Percentiles rank a stretch among this genome's conserved stretches.
These are phyloP conservation scores for Sungouiozyma intestinalis DNA, from an alignment of 805 yeast species.

Conservation along the genomic window DNA sequence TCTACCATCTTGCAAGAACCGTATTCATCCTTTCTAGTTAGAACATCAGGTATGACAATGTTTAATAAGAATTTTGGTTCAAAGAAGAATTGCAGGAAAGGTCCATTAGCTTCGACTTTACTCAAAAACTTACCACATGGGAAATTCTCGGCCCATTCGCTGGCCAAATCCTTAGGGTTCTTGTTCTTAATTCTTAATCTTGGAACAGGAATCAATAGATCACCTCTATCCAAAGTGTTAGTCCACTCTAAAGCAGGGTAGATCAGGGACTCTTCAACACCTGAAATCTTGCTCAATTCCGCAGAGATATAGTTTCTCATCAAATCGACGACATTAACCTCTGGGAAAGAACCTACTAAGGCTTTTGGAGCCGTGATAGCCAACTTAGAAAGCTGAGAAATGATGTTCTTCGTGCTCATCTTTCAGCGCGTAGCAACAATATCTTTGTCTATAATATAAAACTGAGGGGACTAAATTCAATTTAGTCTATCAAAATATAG, in stretches of 20 bases:
- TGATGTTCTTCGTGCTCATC: slow-evolving; percentile 13
- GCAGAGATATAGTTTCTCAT: slow-evolving; percentile 82
- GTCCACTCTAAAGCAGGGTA: slow-evolving; percentile 86
- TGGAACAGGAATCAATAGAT: slow-evolving; percentile 82
- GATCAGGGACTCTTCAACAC: slow-evolving; percentile 58
- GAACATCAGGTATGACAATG: slow-evolving; percentile 58
- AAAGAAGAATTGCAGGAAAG: slow-evolving; percentile 83
- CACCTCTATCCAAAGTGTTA: slow-evolving; percentile 78
- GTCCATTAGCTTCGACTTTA: slow-evolving; percentile 73
- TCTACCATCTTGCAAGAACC: slow-evolving; percentile 70
- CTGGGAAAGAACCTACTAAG: slow-evolving; percentile 56
- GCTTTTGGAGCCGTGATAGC: slow-evolving; percentile 34
- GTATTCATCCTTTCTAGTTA: slow-evolving; percentile 45
- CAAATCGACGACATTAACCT: slow-evolving; percentile 71
- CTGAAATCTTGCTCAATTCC: slow-evolving; percentile 63
- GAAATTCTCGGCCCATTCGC: slow-evolving; percentile 68
- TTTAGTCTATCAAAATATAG: too few species aligned
- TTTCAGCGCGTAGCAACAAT: background rate
- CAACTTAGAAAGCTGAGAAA: slow-evolving; percentile 27
- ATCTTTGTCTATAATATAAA: background rate
- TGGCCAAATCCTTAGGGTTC: slow-evolving; percentile 61
- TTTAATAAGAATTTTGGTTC: slow-evolving; percentile 53
- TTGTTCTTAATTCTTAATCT: slow-evolving; percentile 76
- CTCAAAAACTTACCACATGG: slow-evolving; percentile 58
- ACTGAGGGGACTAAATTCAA: background rate